Percentiles rank a stretch among this genome's conserved stretches.
phyloP scores from a whole-genome alignment of 2,329 filamentous ascomycete species.

The Exserohilum turcica region DNA sequence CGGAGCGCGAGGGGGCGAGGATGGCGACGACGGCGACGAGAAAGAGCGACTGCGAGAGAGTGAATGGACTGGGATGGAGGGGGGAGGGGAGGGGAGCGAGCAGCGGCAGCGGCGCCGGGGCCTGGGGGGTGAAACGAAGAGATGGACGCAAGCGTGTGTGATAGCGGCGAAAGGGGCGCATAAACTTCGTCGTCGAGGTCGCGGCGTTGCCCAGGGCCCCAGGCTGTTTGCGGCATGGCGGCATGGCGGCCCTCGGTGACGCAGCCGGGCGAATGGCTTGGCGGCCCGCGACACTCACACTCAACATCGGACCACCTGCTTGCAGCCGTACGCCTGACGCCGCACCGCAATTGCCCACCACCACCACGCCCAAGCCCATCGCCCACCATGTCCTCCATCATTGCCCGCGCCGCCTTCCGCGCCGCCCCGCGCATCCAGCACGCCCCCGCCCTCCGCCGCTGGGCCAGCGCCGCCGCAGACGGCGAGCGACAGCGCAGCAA shows the following conservation, averaged over 20 bases:
- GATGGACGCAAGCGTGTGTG: constrained; percentile 6
- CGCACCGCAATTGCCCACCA: constrained; percentile 18
- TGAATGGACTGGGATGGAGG: constrained; percentile 22
- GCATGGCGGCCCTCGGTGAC: constrained; percentile 15
- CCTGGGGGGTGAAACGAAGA: not conserved
- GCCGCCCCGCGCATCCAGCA: constrained; percentile 53
- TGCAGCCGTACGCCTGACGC: constrained; percentile 13
- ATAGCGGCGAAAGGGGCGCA: constrained; percentile 24
- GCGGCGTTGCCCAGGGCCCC: constrained; percentile 20
- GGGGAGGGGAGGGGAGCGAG: too few relatives aligned
- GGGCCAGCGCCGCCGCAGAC: constrained; percentile 48
- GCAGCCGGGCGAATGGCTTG: constrained; percentile 23
- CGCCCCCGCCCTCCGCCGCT: constrained; percentile 40
- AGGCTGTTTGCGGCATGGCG: constrained; percentile 17
- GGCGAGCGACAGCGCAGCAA: constrained; percentile 55
- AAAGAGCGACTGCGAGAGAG: constrained; percentile 21
- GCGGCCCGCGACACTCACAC: constrained; percentile 20
- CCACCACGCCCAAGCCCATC: constrained; percentile 7
- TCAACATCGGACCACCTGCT: constrained; percentile 28
- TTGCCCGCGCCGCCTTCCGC: constrained; percentile 53
- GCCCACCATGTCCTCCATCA: constrained; percentile 53
- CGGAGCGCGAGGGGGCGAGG: not conserved
- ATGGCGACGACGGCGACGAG: not conserved
- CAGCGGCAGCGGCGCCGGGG: constrained; percentile 24
- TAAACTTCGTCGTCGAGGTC: constrained; percentile 18